Conservation (phyloP, 768 basidiomycete genomes). For the Scleroderma bovista region DNA sequence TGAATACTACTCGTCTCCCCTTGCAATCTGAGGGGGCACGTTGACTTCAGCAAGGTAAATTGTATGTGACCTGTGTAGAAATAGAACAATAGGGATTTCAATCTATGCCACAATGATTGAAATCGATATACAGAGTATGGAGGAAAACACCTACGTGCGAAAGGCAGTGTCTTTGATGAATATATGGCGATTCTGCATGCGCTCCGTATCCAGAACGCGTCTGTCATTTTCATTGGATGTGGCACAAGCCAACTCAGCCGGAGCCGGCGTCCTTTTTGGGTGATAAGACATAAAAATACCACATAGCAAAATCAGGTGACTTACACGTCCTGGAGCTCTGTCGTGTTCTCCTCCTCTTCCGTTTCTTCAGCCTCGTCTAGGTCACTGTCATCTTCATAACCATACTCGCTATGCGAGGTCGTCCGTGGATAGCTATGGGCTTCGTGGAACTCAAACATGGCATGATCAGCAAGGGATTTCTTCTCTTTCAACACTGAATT, state of each 20-base stretch:
- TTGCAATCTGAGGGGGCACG: neutral
- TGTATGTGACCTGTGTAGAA: constrained; percentile 28
- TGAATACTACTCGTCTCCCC: neutral
- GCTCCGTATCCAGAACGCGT: neutral
- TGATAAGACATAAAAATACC: neutral
- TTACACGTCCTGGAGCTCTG: neutral
- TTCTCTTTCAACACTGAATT: neutral
- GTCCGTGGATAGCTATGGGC: neutral
- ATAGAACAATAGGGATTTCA: constrained; percentile 30
- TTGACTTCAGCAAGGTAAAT: constrained; percentile 22
- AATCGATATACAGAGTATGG: neutral
- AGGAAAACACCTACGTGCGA: constrained; percentile 2
- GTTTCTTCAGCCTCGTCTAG: constrained; percentile 18
- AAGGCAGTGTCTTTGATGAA: constrained; percentile 9
- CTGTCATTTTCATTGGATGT: neutral
- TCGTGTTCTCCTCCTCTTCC: neutral
- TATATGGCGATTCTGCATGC: constrained; percentile 1
- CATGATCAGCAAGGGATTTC: neutral
- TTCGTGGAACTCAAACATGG: constrained; percentile 6
- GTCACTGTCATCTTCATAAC: constrained; percentile 21
- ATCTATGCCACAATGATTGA: constrained; percentile 14
- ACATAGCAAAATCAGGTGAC: too few relatives aligned
- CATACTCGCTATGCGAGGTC: constrained; percentile 10
- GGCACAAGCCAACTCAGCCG: neutral
- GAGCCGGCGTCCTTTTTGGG: neutral